Evolutionary conservation across 176 grass and related monocot species (phyloP).

Genomic region (Oryza punctata): DNA sequence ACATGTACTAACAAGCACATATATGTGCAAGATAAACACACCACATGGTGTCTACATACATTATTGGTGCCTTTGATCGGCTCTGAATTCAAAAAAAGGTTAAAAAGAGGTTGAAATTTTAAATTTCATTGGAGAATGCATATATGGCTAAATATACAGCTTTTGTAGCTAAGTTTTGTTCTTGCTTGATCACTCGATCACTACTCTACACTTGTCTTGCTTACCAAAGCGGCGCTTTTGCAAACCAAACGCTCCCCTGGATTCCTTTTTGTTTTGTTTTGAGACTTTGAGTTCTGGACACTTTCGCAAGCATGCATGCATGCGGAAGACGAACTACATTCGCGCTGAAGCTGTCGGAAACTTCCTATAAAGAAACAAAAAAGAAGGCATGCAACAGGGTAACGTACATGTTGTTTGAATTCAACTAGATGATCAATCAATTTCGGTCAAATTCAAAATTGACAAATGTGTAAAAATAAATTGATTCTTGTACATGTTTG

Average conservation of each 20-base stretch:
- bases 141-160: background rate
- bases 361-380: conserved; percentile 27
- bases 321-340: conserved; percentile 15
- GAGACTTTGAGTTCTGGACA: conserved; percentile 8
- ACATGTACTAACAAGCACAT: background rate
- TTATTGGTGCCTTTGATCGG: background rate
- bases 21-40: background rate
- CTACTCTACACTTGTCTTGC: background rate
- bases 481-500: background rate
- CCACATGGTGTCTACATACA: background rate
- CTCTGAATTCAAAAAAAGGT: background rate
- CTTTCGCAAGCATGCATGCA: conserved; percentile 28
- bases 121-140: background rate
- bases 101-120: background rate
- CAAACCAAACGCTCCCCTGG: conserved; percentile 24
- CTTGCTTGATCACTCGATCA: background rate
- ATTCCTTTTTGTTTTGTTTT: conserved; percentile 59
- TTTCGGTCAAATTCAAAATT: background rate
- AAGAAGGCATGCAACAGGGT: background rate
- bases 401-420: background rate
- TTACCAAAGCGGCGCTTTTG: background rate
- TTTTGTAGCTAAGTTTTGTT: background rate
- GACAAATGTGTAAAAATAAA: background rate
- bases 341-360: conserved; percentile 40
- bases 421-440: background rate